Base-by-base conservation (phyloP, 169 alveolate species). In the Babesia caballi region DNA sequence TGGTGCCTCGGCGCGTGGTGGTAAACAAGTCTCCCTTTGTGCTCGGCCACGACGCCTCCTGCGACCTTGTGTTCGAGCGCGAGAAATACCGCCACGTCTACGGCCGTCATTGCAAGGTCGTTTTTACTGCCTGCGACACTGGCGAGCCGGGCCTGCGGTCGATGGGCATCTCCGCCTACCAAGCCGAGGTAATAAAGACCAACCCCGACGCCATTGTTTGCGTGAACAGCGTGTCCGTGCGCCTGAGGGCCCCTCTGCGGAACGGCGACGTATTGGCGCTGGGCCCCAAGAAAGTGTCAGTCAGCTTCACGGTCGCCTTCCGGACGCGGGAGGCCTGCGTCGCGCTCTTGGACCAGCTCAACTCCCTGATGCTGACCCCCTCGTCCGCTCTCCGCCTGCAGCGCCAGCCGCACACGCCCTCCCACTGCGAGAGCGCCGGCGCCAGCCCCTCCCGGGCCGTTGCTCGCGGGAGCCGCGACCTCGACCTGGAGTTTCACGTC, bases 31-130 rank as follows among this genome's bases (percentile, higher is more conserved):
- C 74, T 5, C 81, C 80, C 7, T 77, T 77, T 30, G 28, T 67
- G 8, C 59, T 77, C 35, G 85, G 85, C 12, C n/a, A 44, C 3
- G 82, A 77, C 23, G n/a, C 57, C 21, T n/a, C 65, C 8, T 77
- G 82, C 40, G 85, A 77, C 46, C 60, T 77, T 4, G 53, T 47
- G 8, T 44, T 77, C 15, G 59, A 54, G 0, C n/a, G 47, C 12
- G 59, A 46, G 30, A 36, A 30, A 19, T 47, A 40, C 35, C 41
- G 38, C 3, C 38, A 41, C 40, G 8, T 77, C 4, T 40, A 23
- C 21, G 63, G 57, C 51, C 36, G 51, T 7, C 85, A 77, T 30
- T 66, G 78, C 47, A 77, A 66, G 21, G 25, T 72, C 9, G 49
- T 41, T 4, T 61, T 60, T 46, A 3, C 38, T 8, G 32, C 25